phyloP scores from a whole-genome alignment of 441 rosid genomes.

The Erodium texanum region DNA sequence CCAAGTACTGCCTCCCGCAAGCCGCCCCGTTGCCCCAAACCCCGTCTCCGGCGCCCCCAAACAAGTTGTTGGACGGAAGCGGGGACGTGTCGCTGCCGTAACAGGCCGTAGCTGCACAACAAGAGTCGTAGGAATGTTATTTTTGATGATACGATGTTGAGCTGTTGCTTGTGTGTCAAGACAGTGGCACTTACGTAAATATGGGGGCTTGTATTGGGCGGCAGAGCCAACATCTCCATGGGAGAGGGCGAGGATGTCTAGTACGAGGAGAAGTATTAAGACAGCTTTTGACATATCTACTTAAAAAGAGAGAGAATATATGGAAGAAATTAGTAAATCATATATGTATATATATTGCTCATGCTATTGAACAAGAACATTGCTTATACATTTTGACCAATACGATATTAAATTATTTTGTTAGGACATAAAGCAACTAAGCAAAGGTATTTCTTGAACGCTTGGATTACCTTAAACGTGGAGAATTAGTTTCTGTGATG shows the following conservation, averaged over 20 bases:
- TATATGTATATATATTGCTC: no score
- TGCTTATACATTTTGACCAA: no score
- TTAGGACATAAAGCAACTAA: no score
- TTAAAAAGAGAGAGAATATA: no score
- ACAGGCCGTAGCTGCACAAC: conserved; percentile 42
- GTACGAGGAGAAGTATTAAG: neutral
- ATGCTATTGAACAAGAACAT: no score
- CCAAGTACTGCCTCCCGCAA: conserved; percentile 43
- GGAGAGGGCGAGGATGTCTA: neutral
- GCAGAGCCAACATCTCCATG: conserved; percentile 14
- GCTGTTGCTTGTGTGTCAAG: no score
- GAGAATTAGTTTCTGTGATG: no score
- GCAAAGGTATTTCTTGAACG: no score
- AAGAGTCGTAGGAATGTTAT: no score
- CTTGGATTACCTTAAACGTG: no score
- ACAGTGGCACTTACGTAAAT: conserved; percentile 11
- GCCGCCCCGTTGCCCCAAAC: conserved; percentile 62
- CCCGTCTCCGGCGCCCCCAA: conserved; percentile 51
- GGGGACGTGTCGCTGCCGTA: conserved; percentile 29
- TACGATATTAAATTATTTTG: no score
- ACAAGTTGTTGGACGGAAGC: conserved; percentile 39
- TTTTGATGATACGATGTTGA: no score
- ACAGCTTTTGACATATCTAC: neutral
- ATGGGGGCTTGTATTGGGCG: conserved; percentile 14
- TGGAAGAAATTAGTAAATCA: neutral